phyloP scores from a whole-genome alignment of 139 green algal species.

The Chlamydomonas applanata region DNA sequence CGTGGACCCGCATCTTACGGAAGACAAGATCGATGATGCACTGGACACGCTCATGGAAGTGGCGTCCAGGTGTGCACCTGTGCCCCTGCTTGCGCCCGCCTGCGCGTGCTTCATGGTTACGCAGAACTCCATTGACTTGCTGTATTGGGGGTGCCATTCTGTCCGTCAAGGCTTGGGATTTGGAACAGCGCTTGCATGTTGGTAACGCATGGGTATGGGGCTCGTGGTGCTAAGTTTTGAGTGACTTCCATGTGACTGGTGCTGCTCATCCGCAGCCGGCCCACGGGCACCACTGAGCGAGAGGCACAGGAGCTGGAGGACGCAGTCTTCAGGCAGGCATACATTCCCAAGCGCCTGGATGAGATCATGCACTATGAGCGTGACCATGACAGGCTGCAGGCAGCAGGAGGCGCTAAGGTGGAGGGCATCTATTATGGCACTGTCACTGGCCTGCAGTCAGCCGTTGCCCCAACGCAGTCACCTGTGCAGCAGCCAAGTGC shows the following conservation, averaged over 20 bases:
- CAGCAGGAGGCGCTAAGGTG: slow-evolving; percentile 26
- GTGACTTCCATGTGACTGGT: too few relatives aligned
- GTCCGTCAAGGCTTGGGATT: too few relatives aligned
- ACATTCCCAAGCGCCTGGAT: slow-evolving; percentile 90
- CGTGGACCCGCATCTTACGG: slow-evolving; percentile 84
- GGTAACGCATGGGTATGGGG: not conserved
- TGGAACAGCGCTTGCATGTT: not conserved
- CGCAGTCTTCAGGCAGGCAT: slow-evolving; percentile 84
- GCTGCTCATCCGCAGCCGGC: slow-evolving; percentile 41
- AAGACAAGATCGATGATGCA: slow-evolving; percentile 74
- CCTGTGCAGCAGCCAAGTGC: slow-evolving; percentile 3
- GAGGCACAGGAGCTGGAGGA: slow-evolving; percentile 39
- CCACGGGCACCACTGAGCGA: slow-evolving; percentile 10
- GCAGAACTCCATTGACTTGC: not conserved
- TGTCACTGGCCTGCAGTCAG: slow-evolving; percentile 78
- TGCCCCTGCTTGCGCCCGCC: not conserved
- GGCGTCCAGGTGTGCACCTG: slow-evolving; percentile 51
- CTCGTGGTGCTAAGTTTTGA: too few relatives aligned
- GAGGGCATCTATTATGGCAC: slow-evolving; percentile 96
- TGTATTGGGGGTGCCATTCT: not conserved
- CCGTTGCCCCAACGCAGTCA: slow-evolving; percentile 41
- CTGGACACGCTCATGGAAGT: slow-evolving; percentile 75
- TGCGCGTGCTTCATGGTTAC: not conserved
- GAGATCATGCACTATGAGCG: slow-evolving; percentile 82
- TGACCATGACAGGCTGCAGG: slow-evolving; percentile 70